Conservation (phyloP, 1,284 basidiomycete genomes). For the Omphalotus olearius region DNA sequence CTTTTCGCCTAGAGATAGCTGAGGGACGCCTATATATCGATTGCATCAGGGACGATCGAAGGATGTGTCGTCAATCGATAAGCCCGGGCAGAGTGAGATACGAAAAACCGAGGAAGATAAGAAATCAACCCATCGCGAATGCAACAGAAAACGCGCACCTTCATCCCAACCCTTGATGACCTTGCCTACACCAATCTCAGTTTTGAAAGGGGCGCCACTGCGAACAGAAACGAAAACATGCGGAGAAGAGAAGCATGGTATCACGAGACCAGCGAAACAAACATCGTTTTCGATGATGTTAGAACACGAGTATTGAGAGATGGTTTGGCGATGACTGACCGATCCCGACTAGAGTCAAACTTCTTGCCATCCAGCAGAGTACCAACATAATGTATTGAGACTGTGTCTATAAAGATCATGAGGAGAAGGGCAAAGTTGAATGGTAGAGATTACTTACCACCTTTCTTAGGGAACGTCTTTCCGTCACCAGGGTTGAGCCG, state of each 20-base stretch:
- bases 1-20: constrained; percentile 77
- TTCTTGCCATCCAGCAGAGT: constrained; percentile 54
- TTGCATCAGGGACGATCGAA: background rate
- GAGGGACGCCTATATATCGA: constrained; percentile 54
- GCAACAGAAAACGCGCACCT: constrained; percentile 42
- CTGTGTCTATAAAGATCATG: constrained; percentile 30
- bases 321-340: constrained; percentile 33
- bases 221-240: background rate
- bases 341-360: constrained; percentile 74
- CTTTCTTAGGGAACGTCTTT: constrained; percentile 37
- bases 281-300: background rate
- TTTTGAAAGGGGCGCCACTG: constrained; percentile 63
- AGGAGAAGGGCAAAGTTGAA: background rate
- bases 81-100: constrained; percentile 16
- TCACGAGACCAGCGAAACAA: background rate
- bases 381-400: constrained; percentile 73
- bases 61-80: constrained; percentile 13
- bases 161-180: constrained; percentile 93
- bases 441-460: constrained; percentile 32
- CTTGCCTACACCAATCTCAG: constrained; percentile 74
- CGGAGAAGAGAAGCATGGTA: background rate
- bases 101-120: constrained; percentile 1
- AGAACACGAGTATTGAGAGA: background rate
- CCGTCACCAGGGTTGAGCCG: constrained; percentile 40
- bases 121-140: too few species aligned